A percentile compares a stretch with the other conserved stretches of the same genome.
Evolutionary conservation across 331 rosid species (phyloP).

Genomic region (Malus hybrid): DNA sequence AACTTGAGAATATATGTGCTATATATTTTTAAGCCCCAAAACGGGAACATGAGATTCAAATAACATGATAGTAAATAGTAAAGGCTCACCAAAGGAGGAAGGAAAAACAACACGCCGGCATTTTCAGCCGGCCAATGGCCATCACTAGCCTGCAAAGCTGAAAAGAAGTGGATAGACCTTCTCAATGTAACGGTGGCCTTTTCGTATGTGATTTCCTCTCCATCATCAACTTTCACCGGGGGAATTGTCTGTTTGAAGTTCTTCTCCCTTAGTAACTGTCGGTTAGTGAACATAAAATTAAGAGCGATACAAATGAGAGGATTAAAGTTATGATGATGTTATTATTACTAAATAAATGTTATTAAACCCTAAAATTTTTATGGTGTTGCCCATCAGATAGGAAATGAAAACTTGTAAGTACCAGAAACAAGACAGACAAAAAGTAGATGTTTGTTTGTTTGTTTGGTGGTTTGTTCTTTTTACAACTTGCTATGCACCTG

Average conservation of each 20-base stretch:
- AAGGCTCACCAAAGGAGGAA: conserved; percentile 52
- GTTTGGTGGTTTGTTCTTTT: no score
- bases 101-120: conserved; percentile 53
- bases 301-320: no score
- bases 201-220: conserved; percentile 31
- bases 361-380: neutral
- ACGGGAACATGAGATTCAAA: no score
- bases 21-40: neutral
- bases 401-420: no score
- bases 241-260: no score
- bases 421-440: neutral
- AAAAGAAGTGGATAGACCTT: conserved; percentile 34
- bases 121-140: conserved; percentile 88
- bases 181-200: conserved; percentile 20
- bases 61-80: neutral
- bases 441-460: no score
- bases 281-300: no score
- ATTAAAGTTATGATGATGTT: no score
- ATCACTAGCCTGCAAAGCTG: conserved; percentile 56
- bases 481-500: no score
- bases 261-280: no score
- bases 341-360: no score
- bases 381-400: no score
- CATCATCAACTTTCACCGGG: conserved; percentile 1
- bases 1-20: neutral